Evolutionary conservation across 495 filamentous ascomycete species (phyloP), one percentile per base, ranked within the genome.

Genomic region (Jackrogersella multiformis): DNA sequence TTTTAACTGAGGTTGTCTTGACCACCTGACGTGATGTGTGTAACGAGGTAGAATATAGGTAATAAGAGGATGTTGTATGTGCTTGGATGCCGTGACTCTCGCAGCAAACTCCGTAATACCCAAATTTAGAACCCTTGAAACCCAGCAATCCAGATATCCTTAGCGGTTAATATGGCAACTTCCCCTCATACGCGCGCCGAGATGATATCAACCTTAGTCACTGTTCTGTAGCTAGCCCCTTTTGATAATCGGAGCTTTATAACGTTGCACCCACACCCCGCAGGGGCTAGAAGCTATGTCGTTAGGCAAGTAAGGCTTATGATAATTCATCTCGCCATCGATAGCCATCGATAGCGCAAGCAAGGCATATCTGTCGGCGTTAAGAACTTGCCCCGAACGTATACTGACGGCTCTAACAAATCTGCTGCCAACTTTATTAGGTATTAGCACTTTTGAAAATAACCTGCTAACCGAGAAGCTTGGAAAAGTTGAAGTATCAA

Each of bases 181-280:
- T 46, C 55, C 54, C 53, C 39, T 68, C 46, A 51, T 36, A n/a
- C 48, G 30, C 44, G 34, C 15, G 38, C 51, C 53, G 54, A 51
- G 20, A 62, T 46, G 28, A 20, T 48, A 61, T 42, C 21, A 55
- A 32, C n/a, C n/a, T n/a, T n/a, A n/a, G n/a, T n/a, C n/a, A n/a
- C n/a, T n/a, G n/a, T n/a, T n/a, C n/a, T n/a, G 18, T 49, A 20
- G 20, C 49, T 69, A 59, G 54, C 54, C 56, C 46, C 1, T 64
- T 69, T 69, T 18, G 66, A 69, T n/a, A 24, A 26, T 44, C 55
- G 66, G 66, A 69, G 66, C 32, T 53, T 4, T 35, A 30, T 48
- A 16, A 44, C 10, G 66, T 64, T 20, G 48, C 32, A 69, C 60
- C 38, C 2, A 5, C 39, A 56, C 71, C 71, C 71, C 71, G 69